Evolutionary conservation across 805 yeast genomes (phyloP), one percentile per base, ranked within the genome.

Genomic region (Lipomyces spencermartinsiae): DNA sequence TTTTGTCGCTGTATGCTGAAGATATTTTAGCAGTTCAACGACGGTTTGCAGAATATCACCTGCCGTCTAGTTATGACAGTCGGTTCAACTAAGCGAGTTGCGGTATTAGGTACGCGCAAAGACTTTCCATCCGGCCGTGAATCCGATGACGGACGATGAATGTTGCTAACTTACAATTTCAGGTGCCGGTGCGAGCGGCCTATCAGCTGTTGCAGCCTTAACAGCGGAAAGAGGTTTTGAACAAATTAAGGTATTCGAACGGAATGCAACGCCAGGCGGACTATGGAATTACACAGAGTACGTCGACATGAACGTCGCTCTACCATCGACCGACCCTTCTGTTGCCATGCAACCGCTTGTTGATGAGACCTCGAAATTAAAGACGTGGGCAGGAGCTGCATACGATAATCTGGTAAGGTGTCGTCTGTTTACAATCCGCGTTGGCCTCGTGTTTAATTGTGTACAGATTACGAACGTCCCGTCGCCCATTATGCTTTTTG

Each of bases 221-320:
- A 71, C 84, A 7, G 83, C 81, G 9, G 93, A 88, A 71, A 68
- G 67, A 1, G 74, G 77, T 0, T 75, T 79, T 2, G 84, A 84
- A 70, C 78, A 81, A 43, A 81, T 91, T 59, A 85, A 84, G 33
- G 81, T 89, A 4, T 90, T 83, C 74, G 97, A 91, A 71, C 80
- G 84, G 59, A 82, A 90, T 69, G 71, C 79, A 7, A 76, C 78
- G n/a, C 75, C 84, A n/a, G 97, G 97, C 14, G 97, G 97, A 0
- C 79, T 91, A 8, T 92, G 97, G 97, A 85, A 87, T 75, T 89
- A 85, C 74, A 82, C 80, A 64, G 80, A 76, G 63, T 68, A 65
- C 72, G 79, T 73, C 35, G 68, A 67, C 59, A 34, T 60, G 49
- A 62, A 58, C 8, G 46, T 70, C 5, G 81, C 73, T 0, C 78